Evolutionary conservation across 257 asterid species (phyloP).

Genomic region (Forsythia suspensa): DNA sequence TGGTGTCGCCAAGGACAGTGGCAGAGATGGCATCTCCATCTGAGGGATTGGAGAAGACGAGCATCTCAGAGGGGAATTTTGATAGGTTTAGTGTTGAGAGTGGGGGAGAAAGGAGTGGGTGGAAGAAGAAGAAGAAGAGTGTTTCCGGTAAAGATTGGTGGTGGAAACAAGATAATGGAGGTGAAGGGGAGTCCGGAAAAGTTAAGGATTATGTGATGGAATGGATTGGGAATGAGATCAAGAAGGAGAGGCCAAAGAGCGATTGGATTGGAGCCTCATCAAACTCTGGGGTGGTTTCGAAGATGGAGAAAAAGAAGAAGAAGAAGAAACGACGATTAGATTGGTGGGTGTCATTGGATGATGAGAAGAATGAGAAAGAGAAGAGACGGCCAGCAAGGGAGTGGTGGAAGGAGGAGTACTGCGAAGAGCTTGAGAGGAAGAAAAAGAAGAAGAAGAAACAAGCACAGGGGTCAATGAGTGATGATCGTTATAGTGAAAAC

Average conservation of each 20-base stretch:
- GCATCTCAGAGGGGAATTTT: conserved; percentile 66
- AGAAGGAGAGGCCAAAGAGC: conserved; percentile 85
- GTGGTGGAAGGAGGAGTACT: conserved; percentile 99
- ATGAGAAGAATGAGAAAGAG: conserved; percentile 68
- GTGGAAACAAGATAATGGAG: conserved; percentile 94
- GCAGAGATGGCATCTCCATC: conserved; percentile 73
- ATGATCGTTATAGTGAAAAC: conserved; percentile 47
- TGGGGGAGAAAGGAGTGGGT: conserved; percentile 49
- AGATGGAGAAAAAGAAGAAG: conserved; percentile 62
- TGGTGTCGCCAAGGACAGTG: conserved; percentile 74
- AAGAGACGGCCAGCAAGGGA: conserved; percentile 94
- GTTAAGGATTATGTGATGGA: conserved; percentile 96
- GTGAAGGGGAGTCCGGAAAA: conserved; percentile 49
- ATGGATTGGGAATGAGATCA: conserved; percentile 93
- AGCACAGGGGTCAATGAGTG: conserved; percentile 46
- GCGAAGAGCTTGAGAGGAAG: conserved; percentile 89
- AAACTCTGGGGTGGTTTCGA: conserved; percentile 36
- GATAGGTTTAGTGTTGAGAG: conserved; percentile 65
- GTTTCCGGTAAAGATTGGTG: conserved; percentile 89
- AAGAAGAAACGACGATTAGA: conserved; percentile 61
- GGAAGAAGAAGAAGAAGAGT: conserved; percentile 75
- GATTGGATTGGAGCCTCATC: conserved; percentile 77
- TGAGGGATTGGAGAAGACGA: conserved; percentile 62
- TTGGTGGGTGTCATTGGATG: conserved; percentile 95
- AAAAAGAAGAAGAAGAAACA: conserved; percentile 74